These are phyloP conservation scores for Wickerhamomyces chambardii DNA, from an alignment of 805 yeast genomes.

Conservation along the genomic window DNA sequence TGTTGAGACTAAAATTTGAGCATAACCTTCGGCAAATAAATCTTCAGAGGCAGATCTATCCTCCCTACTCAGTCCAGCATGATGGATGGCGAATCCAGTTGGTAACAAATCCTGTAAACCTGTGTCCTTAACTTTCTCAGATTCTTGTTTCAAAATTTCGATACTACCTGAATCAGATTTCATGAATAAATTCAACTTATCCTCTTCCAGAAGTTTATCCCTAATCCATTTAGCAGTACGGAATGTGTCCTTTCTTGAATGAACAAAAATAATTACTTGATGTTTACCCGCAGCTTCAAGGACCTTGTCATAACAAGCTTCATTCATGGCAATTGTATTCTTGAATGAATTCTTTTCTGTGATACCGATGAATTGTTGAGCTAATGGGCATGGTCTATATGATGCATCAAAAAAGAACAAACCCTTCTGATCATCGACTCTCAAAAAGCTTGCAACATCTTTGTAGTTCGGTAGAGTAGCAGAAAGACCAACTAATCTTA, in stretches of 20 bases:
- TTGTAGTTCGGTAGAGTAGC: constrained; percentile 87
- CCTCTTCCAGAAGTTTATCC: constrained; percentile 50
- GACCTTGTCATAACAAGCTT: constrained; percentile 79
- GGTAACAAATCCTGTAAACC: constrained; percentile 53
- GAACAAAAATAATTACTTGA: constrained; percentile 87
- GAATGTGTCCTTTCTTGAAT: constrained; percentile 85
- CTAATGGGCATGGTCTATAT: constrained; percentile 87
- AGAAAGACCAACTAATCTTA: constrained; percentile 77
- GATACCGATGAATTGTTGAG: constrained; percentile 82
- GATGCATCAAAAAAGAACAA: constrained; percentile 76
- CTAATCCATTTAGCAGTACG: constrained; percentile 73
- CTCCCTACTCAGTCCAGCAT: constrained; percentile 72
- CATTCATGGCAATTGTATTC: constrained; percentile 75
- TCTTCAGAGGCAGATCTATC: constrained; percentile 81
- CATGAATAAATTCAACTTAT: constrained; percentile 33
- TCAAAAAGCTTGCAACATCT: constrained; percentile 78
- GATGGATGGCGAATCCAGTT: constrained; percentile 81
- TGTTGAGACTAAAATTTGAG: constrained; percentile 80
- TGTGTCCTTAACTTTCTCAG: constrained; percentile 42
- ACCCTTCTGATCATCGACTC: constrained; percentile 52
- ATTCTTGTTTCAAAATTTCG: constrained; percentile 58
- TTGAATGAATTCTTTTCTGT: constrained; percentile 78
- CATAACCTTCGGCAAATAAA: constrained; percentile 77
- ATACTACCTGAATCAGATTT: constrained; percentile 38
- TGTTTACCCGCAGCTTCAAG: constrained; percentile 56